phyloP scores from a whole-genome alignment of 2,329 filamentous ascomycete species.

The Colletotrichum chlorophyti region DNA sequence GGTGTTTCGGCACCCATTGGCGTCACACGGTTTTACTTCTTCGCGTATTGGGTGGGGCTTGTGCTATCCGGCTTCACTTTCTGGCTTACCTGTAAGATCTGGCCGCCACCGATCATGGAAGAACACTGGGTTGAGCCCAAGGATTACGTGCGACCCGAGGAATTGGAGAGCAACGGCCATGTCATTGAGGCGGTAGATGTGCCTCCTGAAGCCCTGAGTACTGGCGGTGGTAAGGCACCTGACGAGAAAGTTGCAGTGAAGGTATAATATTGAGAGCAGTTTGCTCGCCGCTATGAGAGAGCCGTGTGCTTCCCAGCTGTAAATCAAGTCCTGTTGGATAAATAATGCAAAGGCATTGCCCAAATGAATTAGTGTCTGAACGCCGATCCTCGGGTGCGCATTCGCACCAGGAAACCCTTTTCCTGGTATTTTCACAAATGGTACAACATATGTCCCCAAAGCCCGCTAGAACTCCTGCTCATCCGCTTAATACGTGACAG shows the following conservation, averaged over 20 bases:
- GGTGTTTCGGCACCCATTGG: slow-evolving; percentile 42
- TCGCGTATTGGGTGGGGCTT: slow-evolving; percentile 61
- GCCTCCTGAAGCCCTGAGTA: neutral
- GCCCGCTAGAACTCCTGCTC: neutral
- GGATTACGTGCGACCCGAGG: slow-evolving; percentile 25
- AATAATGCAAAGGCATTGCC: too few relatives aligned
- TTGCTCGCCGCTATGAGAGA: neutral
- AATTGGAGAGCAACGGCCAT: neutral
- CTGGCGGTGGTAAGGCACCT: neutral
- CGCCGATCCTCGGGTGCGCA: too few relatives aligned
- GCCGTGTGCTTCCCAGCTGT: too few relatives aligned
- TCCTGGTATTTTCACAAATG: neutral
- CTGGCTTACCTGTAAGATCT: slow-evolving; percentile 29
- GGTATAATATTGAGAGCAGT: neutral
- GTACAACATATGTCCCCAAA: too few relatives aligned
- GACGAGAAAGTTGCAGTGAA: slow-evolving; percentile 5
- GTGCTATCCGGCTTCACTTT: slow-evolving; percentile 44
- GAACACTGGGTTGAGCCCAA: slow-evolving; percentile 30
- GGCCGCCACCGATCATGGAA: slow-evolving; percentile 28
- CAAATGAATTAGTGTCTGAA: too few relatives aligned
- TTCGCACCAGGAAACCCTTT: too few relatives aligned
- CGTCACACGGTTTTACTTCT: slow-evolving; percentile 57
- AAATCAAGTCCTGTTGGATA: too few relatives aligned
- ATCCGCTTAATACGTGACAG: too few relatives aligned
- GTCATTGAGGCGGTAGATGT: slow-evolving; percentile 13